Conservation (phyloP, 441 rosid genomes). For the Breynia disticha region DNA sequence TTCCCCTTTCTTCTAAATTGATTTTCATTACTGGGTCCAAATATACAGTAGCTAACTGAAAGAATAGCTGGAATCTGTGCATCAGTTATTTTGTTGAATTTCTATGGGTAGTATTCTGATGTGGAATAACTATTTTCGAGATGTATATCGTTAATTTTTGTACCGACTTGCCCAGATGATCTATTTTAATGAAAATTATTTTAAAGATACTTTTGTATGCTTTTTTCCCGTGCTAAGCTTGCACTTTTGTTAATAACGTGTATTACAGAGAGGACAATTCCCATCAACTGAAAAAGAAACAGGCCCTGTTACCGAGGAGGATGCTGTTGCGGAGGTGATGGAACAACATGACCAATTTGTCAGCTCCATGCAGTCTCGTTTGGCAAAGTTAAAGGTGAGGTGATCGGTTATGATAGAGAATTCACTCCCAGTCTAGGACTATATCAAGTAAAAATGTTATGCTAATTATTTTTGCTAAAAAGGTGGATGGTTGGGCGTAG, state of each 20-base stretch:
- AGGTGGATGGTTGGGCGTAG: no score
- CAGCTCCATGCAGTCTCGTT: constrained; percentile 88
- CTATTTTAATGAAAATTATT: background rate
- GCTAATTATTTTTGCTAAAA: no score
- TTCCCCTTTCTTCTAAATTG: no score
- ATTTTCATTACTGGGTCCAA: no score
- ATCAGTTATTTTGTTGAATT: no score
- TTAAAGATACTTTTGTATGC: background rate
- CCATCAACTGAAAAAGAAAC: constrained; percentile 47
- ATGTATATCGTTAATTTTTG: background rate
- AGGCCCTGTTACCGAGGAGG: constrained; percentile 56
- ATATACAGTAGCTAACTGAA: no score
- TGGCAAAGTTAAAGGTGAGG: constrained; percentile 95
- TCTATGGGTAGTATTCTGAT: no score
- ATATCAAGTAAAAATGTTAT: no score
- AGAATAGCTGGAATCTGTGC: no score
- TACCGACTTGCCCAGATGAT: background rate
- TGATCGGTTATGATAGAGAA: constrained; percentile 3
- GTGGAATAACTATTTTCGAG: background rate
- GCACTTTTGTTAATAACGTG: constrained; percentile 11
- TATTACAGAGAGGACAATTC: constrained; percentile 44
- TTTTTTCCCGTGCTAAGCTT: background rate
- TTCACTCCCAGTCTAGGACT: no score
- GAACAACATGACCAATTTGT: constrained; percentile 74
- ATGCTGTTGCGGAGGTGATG: constrained; percentile 56